These are phyloP conservation scores for Petunia secreta DNA, from an alignment of 257 asterid species.

Conservation along the genomic window DNA sequence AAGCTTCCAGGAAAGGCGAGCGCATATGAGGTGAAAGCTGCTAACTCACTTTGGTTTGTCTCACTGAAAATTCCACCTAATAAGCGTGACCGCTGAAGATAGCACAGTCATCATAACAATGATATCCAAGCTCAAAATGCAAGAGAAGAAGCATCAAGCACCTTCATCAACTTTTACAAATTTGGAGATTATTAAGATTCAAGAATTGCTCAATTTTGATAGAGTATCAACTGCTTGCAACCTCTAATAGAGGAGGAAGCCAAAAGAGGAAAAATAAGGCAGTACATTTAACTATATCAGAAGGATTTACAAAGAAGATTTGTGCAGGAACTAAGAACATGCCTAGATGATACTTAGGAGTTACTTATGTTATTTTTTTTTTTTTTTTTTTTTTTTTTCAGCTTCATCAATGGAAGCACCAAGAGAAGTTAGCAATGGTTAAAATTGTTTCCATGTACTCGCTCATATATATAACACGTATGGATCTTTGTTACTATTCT, in stretches of 20 bases:
- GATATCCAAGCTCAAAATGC: constrained; percentile 20
- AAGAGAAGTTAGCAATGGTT: not conserved
- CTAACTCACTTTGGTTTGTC: constrained; percentile 91
- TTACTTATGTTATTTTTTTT: too few relatives aligned
- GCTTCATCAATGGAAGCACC: not conserved
- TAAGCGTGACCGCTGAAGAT: constrained; percentile 51
- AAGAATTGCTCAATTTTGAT: not conserved
- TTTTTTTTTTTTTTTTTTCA: not conserved
- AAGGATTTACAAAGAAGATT: not conserved
- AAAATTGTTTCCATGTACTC: not conserved
- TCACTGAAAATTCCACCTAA: constrained; percentile 73
- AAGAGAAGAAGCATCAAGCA: constrained; percentile 19
- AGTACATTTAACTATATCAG: not conserved
- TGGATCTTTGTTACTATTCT: not conserved
- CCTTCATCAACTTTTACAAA: constrained; percentile 12
- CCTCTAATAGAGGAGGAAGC: not conserved
- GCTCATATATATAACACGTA: not conserved
- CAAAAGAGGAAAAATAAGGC: not conserved
- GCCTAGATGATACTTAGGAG: not conserved
- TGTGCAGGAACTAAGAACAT: not conserved
- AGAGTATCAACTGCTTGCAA: constrained; percentile 2
- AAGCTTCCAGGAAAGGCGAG: constrained; percentile 82
- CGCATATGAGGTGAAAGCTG: constrained; percentile 86
- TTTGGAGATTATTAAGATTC: not conserved
- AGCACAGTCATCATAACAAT: constrained; percentile 23